Conservation (phyloP, 768 basidiomycete genomes). For the Suillus clintonianus region DNA sequence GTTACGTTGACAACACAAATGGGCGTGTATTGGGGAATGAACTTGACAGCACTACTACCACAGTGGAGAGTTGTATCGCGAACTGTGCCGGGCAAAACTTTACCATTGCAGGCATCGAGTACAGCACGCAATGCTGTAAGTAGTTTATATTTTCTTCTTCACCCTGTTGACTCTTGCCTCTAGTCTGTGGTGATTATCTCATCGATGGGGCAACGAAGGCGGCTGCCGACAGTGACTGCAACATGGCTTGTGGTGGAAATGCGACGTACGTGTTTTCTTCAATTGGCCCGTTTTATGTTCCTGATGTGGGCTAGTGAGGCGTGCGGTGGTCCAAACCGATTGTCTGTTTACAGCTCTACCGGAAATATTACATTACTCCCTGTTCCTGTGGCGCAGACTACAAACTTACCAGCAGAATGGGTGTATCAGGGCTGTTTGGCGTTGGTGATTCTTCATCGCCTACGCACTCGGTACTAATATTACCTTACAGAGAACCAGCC, state of each 20-base stretch:
- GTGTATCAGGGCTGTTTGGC: slow-evolving; percentile 65
- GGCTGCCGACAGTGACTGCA: slow-evolving; percentile 55
- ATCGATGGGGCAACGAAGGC: slow-evolving; percentile 58
- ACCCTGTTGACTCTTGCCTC: slow-evolving; percentile 8
- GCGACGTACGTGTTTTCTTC: slow-evolving; percentile 45
- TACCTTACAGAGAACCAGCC: slow-evolving; percentile 45
- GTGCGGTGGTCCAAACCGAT: slow-evolving; percentile 73
- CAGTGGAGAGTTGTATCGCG: slow-evolving; percentile 64
- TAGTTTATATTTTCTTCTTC: slow-evolving; percentile 11
- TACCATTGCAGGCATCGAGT: slow-evolving; percentile 74
- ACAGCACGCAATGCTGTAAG: slow-evolving; percentile 51
- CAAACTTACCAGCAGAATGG: slow-evolving; percentile 64
- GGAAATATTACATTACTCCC: slow-evolving; percentile 54
- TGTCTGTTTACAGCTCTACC: slow-evolving; percentile 66
- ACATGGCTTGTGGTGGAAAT: slow-evolving; percentile 75
- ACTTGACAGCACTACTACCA: slow-evolving; percentile 42
- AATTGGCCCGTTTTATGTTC: not conserved
- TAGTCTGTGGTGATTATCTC: slow-evolving; percentile 73
- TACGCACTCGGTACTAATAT: not conserved
- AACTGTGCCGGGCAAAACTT: slow-evolving; percentile 57
- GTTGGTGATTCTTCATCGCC: slow-evolving; percentile 37
- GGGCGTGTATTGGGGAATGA: slow-evolving; percentile 61
- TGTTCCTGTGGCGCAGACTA: slow-evolving; percentile 57
- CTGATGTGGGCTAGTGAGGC: slow-evolving; percentile 47
- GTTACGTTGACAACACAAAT: slow-evolving; percentile 71